phyloP scores from a whole-genome alignment of 306 rosid species.

The Carpinus viminea region DNA sequence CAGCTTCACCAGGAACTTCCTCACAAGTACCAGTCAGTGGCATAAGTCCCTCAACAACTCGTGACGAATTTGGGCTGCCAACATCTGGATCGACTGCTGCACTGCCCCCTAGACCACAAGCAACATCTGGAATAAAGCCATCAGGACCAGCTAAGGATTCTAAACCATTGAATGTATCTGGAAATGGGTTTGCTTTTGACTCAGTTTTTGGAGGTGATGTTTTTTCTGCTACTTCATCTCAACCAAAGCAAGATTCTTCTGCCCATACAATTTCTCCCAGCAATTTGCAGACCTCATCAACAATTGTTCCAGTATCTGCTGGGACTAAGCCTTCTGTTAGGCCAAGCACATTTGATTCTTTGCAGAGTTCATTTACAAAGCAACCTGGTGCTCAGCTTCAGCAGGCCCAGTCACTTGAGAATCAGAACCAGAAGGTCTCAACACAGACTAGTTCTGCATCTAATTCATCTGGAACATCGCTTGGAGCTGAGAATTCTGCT shows the following conservation, averaged over 20 bases:
- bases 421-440: conserved; percentile 50
- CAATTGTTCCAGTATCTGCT: conserved; percentile 51
- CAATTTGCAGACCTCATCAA: conserved; percentile 46
- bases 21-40: conserved; percentile 49
- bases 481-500: conserved; percentile 51
- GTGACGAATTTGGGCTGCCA: conserved; percentile 57
- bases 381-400: conserved; percentile 61
- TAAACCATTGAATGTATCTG: conserved; percentile 44
- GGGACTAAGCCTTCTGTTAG: conserved; percentile 53
- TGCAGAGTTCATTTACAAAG: conserved; percentile 46
- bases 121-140: conserved; percentile 46
- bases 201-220: conserved; percentile 70
- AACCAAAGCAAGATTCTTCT: conserved; percentile 57
- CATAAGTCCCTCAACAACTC: conserved; percentile 41
- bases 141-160: conserved; percentile 56
- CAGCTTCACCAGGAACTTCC: conserved; percentile 40
- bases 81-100: conserved; percentile 53
- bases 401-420: conserved; percentile 45
- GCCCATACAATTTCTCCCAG: conserved; percentile 42
- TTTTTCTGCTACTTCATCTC: conserved; percentile 63
- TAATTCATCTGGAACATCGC: conserved; percentile 47
- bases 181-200: conserved; percentile 64
- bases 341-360: conserved; percentile 43
- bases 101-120: conserved; percentile 47
- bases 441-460: conserved; percentile 39